These are phyloP conservation scores for Aspergillus viridinutans DNA, from an alignment of 2,329 filamentous ascomycete genomes.

Conservation along the genomic window DNA sequence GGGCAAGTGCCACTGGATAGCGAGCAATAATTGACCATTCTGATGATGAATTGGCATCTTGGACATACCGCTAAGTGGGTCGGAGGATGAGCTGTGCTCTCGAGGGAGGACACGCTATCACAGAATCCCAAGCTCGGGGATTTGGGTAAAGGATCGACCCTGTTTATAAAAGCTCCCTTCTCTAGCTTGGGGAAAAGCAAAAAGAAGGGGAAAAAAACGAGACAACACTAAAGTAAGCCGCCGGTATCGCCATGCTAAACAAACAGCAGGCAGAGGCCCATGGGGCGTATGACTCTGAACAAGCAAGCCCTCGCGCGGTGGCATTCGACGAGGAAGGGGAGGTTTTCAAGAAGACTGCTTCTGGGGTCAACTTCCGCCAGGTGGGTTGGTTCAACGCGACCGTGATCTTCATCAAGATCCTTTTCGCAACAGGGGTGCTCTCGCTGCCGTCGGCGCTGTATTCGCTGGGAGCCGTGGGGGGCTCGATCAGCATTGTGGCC, in stretches of 20 bases:
- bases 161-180: neutral
- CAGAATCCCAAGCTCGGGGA: neutral
- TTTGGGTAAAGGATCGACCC: neutral
- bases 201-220: no score
- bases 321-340: slow-evolving; percentile 22
- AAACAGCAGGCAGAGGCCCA: neutral
- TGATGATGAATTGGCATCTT: no score
- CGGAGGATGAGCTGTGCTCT: neutral
- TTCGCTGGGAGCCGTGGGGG: slow-evolving; percentile 45
- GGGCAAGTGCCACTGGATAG: no score
- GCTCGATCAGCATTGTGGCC: slow-evolving; percentile 45
- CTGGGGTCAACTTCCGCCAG: slow-evolving; percentile 45
- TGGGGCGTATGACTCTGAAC: neutral
- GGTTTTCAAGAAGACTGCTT: slow-evolving; percentile 43
- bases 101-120: neutral
- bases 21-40: no score
- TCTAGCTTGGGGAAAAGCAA: no score
- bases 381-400: slow-evolving; percentile 47
- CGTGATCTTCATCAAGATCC: slow-evolving; percentile 44
- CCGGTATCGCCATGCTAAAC: neutral
- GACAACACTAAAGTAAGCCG: no score
- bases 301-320: neutral
- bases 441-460: slow-evolving; percentile 49
- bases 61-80: no score
- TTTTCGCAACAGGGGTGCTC: slow-evolving; percentile 49